Base-by-base conservation (phyloP, 495 filamentous ascomycete species). In the Aspergillus kassunensis region DNA sequence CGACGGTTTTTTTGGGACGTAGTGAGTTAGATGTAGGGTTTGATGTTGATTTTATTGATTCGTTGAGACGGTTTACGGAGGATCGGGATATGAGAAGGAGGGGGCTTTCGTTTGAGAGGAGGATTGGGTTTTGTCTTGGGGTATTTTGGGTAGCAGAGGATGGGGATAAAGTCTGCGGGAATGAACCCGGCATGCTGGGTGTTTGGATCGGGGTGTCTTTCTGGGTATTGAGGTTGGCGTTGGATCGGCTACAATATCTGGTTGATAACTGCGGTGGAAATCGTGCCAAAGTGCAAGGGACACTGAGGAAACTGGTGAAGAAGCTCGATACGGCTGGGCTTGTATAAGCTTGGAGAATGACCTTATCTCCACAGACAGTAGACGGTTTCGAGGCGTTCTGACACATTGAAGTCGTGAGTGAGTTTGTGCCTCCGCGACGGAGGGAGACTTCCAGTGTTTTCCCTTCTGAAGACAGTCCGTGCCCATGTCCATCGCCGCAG, bases 41-140 rank as follows among this genome's bases (percentile, higher is more conserved):
- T 62, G 55, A 75, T 70, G 68, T 74, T 16, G 64, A 68, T 48
- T 75, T 73, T 51, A 96, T 95, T 6, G 79, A 67, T 42, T 78
- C 69, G 55, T 96, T 96, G 2, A 98, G 71, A 0, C 75, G 75
- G 46, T 88, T 85, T 31, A 97, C 79, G 51, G 90, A 96, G 3
- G 87, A 84, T 15, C 81, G 77, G 11, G 86, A 90, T 24, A 98
- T 88, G 5, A 87, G 75, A 0, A 98, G 79, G 44, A 98, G 93
- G 0, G 93, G 92, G 40, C 86, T 90, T 63, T 98, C 93, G 60
- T 98, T 98, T 12, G 90, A 87, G 3, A 98, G 69, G 2, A 90
- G 70, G 39, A 96, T 89, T 2, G 83, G 83, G n/a, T 65, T 76
- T 12, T 52, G 55, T 24, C 46, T 46, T 33, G 33, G 29, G 8